Base-by-base conservation (phyloP, 148 eudicot species). In the Beta vulgaris region DNA sequence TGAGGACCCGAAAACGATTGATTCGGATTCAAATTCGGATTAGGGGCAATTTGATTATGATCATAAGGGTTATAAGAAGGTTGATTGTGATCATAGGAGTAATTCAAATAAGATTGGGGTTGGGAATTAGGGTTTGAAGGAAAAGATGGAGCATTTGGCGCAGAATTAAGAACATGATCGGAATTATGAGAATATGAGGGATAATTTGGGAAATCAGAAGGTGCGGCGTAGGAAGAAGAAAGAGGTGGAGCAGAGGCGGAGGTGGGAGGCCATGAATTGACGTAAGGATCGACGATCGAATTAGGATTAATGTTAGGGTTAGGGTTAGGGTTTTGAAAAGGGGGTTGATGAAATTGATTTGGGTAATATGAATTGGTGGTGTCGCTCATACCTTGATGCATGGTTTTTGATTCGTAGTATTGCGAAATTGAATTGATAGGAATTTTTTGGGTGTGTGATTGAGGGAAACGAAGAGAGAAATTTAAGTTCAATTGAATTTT, bases 221-320 rank as follows among this genome's bases (percentile, higher is more conserved):
- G 43, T 35, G 71, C 34, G n/a, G 79, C 54, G 60, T 61, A 51
- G 1, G 70, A 31, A 67, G 87, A 51, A 4, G 85, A 74, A 53
- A 79, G 83, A 23, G 91, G 93, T 9, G 93, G 96, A 60, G 96
- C 93, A 46, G 97, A 89, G 71, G 97, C 91, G 62, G 75, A 79
- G 12, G 85, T 23, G 4, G 84, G 31, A 66, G 83, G 76, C 48
- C 69, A 59, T 26, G 78, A 71, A 67, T 66, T 66, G n/a, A 40
- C 48, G 54, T 76, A 80, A 64, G 82, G 83, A 81, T 75, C 88
- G 68, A 78, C 87, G 76, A 78, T 73, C 37, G 83, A 51, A 75
- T 78, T 71, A n/a, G n/a, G n/a, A n/a, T n/a, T n/a, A n/a, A n/a
- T n/a, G n/a, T n/a, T n/a, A 58, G 87, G 81, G 65, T 23, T 77